These are phyloP conservation scores for Phaeolepiota aurea DNA, from an alignment of 768 basidiomycete species.

Conservation along the genomic window DNA sequence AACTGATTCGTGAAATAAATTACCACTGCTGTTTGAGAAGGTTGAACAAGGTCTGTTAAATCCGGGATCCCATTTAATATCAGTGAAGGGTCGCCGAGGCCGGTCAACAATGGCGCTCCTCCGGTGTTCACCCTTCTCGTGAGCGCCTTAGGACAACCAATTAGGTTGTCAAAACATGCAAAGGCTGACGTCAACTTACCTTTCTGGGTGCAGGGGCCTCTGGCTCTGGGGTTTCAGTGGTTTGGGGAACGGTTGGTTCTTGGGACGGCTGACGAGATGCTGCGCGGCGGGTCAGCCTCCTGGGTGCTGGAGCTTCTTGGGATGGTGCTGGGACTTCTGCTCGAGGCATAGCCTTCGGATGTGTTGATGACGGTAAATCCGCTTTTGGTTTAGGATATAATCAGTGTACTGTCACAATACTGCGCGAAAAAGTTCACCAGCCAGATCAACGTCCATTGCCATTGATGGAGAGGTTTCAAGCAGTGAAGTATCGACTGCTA, in stretches of 20 bases:
- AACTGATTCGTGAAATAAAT: no score
- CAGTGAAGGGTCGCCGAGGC: conserved; percentile 35
- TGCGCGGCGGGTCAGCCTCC: conserved; percentile 25
- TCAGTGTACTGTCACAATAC: no score
- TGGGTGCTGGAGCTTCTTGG: conserved; percentile 12
- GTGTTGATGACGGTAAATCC: no score
- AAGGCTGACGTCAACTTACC: no score
- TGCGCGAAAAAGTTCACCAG: no score
- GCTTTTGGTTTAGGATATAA: no score
- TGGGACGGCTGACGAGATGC: conserved; percentile 32
- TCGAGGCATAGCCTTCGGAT: no score
- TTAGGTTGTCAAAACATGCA: no score
- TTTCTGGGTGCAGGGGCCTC: conserved; percentile 20
- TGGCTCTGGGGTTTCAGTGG: conserved; percentile 8
- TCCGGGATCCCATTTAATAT: conserved; percentile 24
- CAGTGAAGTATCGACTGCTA: conserved; percentile 22
- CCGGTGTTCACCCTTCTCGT: conserved; percentile 33
- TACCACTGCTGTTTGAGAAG: no score
- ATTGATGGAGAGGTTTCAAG: conserved; percentile 13
- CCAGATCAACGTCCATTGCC: no score
- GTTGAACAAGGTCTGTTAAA: no score
- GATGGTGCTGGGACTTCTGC: no score
- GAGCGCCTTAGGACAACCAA: conserved; percentile 27
- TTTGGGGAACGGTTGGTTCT: conserved; percentile 17
- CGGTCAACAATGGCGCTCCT: conserved; percentile 28